These are phyloP conservation scores for Aspergillus amoenus DNA, from an alignment of 2,329 filamentous ascomycete species.

Conservation along the genomic window DNA sequence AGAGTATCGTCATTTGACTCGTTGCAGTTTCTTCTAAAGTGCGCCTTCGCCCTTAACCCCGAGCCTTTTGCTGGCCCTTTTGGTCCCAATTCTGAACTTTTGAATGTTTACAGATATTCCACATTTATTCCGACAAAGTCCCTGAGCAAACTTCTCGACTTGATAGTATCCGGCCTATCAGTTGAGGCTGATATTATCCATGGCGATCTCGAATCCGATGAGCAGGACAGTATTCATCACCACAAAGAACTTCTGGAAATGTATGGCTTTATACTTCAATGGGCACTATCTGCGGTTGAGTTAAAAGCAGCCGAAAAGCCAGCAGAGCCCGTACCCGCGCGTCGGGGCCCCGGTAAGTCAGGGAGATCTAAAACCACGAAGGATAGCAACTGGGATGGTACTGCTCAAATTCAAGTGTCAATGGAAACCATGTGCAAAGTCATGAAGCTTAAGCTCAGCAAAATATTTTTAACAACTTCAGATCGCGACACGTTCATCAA, in stretches of 20 bases:
- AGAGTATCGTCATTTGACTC: constrained; percentile 83
- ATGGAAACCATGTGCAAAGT: constrained; percentile 96
- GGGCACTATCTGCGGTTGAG: constrained; percentile 93
- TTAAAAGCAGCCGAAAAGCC: constrained; percentile 90
- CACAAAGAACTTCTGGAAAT: constrained; percentile 92
- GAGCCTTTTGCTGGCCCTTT: constrained; percentile 28
- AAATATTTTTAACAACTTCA: constrained; percentile 93
- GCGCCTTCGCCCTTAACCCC: constrained; percentile 59
- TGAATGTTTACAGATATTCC: constrained; percentile 71
- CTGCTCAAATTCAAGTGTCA: constrained; percentile 79
- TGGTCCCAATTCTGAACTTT: constrained; percentile 62
- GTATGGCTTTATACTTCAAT: constrained; percentile 90
- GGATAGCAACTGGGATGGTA: constrained; percentile 84
- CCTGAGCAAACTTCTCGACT: constrained; percentile 88
- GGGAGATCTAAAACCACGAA: constrained; percentile 70
- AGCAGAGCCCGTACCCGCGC: constrained; percentile 65
- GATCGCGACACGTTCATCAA: constrained; percentile 94
- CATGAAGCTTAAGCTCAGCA: constrained; percentile 84
- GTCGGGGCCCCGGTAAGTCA: constrained; percentile 72
- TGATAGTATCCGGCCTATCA: constrained; percentile 81
- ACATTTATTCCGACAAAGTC: constrained; percentile 75
- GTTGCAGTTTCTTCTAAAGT: constrained; percentile 95
- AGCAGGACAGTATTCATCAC: constrained; percentile 80
- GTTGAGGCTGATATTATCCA: constrained; percentile 83
- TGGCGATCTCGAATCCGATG: constrained; percentile 84